Conservation (phyloP, 495 filamentous ascomycete genomes). For the Lasiosphaeris hirsuta region DNA sequence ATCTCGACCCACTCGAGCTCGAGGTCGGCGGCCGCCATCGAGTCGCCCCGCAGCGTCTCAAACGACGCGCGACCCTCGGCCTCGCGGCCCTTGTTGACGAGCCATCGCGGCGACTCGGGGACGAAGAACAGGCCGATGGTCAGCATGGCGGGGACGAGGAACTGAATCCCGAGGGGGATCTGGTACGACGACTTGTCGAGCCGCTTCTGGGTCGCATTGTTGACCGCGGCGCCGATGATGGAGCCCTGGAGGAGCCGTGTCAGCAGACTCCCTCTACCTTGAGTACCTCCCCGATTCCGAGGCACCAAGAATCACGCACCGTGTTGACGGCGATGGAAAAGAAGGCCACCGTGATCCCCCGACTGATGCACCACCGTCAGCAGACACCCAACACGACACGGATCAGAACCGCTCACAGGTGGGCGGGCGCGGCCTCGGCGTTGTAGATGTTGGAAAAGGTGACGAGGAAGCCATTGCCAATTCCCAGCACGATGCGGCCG, state of each 20-base stretch:
- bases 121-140: conserved; percentile 42
- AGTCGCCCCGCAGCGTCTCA: not conserved
- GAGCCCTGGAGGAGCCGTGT: conserved; percentile 50
- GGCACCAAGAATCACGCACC: too few relatives aligned
- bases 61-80: not conserved
- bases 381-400: conserved; percentile 16
- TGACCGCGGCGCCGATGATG: conserved; percentile 43
- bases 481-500: conserved; percentile 48
- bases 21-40: not conserved
- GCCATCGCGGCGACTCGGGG: conserved; percentile 9
- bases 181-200: conserved; percentile 46
- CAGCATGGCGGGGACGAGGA: conserved; percentile 51
- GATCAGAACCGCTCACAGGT: conserved; percentile 39
- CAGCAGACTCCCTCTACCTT: too few relatives aligned
- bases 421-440: conserved; percentile 34
- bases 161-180: conserved; percentile 54
- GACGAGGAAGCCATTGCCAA: conserved; percentile 52
- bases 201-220: conserved; percentile 30
- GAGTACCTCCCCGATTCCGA: too few relatives aligned
- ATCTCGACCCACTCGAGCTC: conserved; percentile 37
- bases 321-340: too few relatives aligned
- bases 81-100: not conserved
- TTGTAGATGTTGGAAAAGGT: conserved; percentile 55
- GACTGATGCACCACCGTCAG: too few relatives aligned
- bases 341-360: too few relatives aligned